Evolutionary conservation across 179 eudicot genomes (phyloP).

Genomic region (Corrigiola litoralis): DNA sequence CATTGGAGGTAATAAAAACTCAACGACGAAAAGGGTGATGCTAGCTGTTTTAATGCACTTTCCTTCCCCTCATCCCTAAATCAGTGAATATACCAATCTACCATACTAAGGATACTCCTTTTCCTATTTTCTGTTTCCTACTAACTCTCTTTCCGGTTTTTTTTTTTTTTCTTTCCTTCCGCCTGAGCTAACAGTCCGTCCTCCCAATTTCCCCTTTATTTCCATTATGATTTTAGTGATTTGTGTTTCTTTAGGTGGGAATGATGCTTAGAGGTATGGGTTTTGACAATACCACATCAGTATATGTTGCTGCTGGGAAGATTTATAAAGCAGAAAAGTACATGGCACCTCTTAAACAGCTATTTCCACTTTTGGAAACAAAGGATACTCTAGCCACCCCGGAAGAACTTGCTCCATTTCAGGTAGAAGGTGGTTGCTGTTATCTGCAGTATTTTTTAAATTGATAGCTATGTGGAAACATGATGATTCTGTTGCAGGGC

Average conservation of each 20-base stretch:
- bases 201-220: neutral
- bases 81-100: too few relatives aligned
- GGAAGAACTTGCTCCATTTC: slow-evolving; percentile 86
- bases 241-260: slow-evolving; percentile 55
- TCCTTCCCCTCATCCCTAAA: too few relatives aligned
- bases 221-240: neutral
- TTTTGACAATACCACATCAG: slow-evolving; percentile 77
- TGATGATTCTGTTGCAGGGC: slow-evolving; percentile 48
- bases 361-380: slow-evolving; percentile 80
- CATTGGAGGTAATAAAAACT: slow-evolving; percentile 70
- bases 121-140: neutral
- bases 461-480: neutral
- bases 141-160: neutral
- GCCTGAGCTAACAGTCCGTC: neutral
- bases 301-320: slow-evolving; percentile 89
- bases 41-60: too few relatives aligned
- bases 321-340: slow-evolving; percentile 86
- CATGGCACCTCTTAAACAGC: slow-evolving; percentile 83
- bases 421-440: slow-evolving; percentile 38
- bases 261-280: slow-evolving; percentile 99
- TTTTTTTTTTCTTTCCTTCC: neutral
- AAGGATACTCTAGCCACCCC: slow-evolving; percentile 82
- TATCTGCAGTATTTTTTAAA: neutral
- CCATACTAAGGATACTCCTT: neutral
- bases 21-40: neutral